Evolutionary conservation across 768 basidiomycete species (phyloP), one percentile per base, ranked within the genome.

Genomic region (Boletus sp.): DNA sequence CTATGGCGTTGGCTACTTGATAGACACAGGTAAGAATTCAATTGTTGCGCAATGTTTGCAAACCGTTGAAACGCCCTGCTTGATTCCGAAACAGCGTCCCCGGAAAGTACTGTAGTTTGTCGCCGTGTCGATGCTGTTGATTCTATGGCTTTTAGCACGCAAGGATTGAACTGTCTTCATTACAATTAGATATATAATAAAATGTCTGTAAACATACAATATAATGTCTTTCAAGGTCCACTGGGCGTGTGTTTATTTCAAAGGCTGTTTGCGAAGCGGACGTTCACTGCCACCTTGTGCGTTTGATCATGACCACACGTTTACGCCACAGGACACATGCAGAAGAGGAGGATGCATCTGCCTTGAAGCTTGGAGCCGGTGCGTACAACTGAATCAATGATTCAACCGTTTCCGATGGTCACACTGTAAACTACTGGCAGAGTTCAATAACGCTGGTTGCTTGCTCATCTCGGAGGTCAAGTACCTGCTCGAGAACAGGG

Each of bases 381-480:
- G 56, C 35, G 51, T 57, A 17, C 29, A 30, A 34, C 19, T 35
- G 23, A 15, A 7, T 14, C 10, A 7, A 15, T 10, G 5, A 25
- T n/a, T 8, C 4, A 1, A 15, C 15, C 13, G 13, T 41, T 19
- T 33, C 29, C 30, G 9, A 39, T n/a, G 4, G 10, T 17, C 21
- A 21, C 9, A 27, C 25, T 19, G 23, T 47, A 35, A 19, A 7
- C 50, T 32, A 50, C 38, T 29, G 2, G 15, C 58, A 92, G 93
- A 92, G 67, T 95, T 95, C 75, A 91, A 91, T 75, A 91, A 93
- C 59, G 89, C 89, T 6, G 92, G 90, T 77, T 93, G 90, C 70
- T 70, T 96, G 65, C 80, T 93, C 63, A 93, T 95, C 56, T 93
- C 91, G 1, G 93, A 96, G 67, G 93, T 95, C 68, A 92, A 92